A percentile compares a stretch with the other conserved stretches of the same genome.
phyloP scores from a whole-genome alignment of 2,329 filamentous ascomycete species.

The Colletotrichum tropicicola region DNA sequence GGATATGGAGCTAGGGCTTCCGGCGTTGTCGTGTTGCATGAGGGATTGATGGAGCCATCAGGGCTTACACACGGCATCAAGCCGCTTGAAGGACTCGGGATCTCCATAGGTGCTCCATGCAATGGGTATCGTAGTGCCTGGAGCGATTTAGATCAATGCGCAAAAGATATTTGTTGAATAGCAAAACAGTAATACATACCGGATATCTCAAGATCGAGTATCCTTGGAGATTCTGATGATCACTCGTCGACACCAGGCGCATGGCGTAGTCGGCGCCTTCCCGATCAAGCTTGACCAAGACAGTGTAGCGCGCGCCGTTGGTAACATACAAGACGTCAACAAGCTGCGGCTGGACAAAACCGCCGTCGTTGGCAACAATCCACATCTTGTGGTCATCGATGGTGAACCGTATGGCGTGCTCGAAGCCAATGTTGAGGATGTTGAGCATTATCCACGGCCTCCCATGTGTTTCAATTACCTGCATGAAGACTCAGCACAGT shows the following conservation, averaged over 20 bases:
- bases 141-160: background rate
- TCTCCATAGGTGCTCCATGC: slow-evolving; percentile 5
- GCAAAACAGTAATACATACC: background rate
- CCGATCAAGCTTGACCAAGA: slow-evolving; percentile 53
- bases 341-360: slow-evolving; percentile 60
- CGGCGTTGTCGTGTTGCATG: background rate
- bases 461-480: slow-evolving; percentile 8
- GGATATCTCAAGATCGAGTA: slow-evolving; percentile 52
- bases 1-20: background rate
- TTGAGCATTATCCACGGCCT: slow-evolving; percentile 19
- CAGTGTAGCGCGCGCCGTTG: slow-evolving; percentile 62
- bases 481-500: background rate
- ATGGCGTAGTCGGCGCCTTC: slow-evolving; percentile 61
- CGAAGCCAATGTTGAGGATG: slow-evolving; percentile 7
- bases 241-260: slow-evolving; percentile 56
- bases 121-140: slow-evolving; percentile 9
- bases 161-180: background rate
- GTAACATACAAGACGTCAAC: slow-evolving; percentile 40
- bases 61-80: background rate
- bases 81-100: background rate
- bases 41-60: background rate
- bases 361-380: slow-evolving; percentile 62
- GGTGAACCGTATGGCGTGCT: slow-evolving; percentile 38
- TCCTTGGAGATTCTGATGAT: slow-evolving; percentile 63
- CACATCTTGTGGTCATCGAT: slow-evolving; percentile 63